Percentiles rank a stretch among this genome's conserved stretches.
Evolutionary conservation across 257 asterid genomes (phyloP).

Genomic region (Solanum dulcamara): DNA sequence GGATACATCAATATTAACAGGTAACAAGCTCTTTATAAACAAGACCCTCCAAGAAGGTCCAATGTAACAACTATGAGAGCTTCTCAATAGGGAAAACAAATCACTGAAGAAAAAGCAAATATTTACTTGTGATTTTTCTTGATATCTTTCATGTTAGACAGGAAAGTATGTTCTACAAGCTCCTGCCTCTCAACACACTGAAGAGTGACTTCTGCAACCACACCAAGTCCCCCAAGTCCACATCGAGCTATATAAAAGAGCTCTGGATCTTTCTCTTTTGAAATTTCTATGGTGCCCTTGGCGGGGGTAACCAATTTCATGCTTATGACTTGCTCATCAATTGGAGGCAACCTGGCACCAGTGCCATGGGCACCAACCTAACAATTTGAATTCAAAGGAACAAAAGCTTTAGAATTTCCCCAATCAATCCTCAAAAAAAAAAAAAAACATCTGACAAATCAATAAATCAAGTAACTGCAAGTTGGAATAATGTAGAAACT

Average conservation of each 20-base stretch:
- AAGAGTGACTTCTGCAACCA: constrained; percentile 90
- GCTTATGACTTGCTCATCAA: constrained; percentile 94
- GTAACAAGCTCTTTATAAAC: background rate
- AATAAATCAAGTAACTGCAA: background rate
- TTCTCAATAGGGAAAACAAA: background rate
- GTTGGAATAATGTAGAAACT: background rate
- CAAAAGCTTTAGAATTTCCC: background rate
- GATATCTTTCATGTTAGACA: constrained; percentile 63
- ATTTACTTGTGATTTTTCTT: constrained; percentile 87
- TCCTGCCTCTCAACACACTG: constrained; percentile 92
- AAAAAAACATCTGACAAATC: background rate
- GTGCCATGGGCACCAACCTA: constrained; percentile 99
- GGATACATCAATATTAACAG: background rate
- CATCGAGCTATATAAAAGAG: constrained; percentile 92
- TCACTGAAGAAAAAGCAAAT: constrained; percentile 7
- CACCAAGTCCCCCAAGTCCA: constrained; percentile 99
- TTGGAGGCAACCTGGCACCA: constrained; percentile 89
- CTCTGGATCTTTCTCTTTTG: constrained; percentile 78
- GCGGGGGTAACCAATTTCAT: constrained; percentile 89
- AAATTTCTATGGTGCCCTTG: constrained; percentile 79
- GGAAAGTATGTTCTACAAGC: constrained; percentile 85
- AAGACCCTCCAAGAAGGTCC: background rate
- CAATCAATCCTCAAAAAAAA: background rate
- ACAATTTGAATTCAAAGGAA: constrained; percentile 3
- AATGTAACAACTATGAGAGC: background rate